Conservation (phyloP, 2,329 filamentous ascomycete species). For the Pseudogymnoascus sp. region DNA sequence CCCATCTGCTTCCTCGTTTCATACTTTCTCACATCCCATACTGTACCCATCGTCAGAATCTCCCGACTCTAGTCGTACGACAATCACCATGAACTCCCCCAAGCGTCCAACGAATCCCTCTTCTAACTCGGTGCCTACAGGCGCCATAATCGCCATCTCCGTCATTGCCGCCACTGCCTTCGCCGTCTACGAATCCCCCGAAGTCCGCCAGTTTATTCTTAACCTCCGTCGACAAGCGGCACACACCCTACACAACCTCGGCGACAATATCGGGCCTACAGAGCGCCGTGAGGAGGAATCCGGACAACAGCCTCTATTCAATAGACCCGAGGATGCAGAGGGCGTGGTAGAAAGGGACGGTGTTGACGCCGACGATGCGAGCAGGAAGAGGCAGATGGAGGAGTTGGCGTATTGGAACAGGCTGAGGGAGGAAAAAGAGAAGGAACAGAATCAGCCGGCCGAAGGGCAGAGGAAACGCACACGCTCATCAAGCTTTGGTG, state of each 20-base stretch:
- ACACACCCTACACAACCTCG: slow-evolving; percentile 50
- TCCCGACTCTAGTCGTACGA: background rate
- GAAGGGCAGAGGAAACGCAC: slow-evolving; percentile 25
- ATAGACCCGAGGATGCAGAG: slow-evolving; percentile 58
- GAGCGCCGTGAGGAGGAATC: slow-evolving; percentile 24
- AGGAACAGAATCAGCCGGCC: slow-evolving; percentile 23
- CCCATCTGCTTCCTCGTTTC: background rate
- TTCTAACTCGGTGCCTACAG: slow-evolving; percentile 21
- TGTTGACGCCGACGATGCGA: slow-evolving; percentile 56
- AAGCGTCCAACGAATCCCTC: slow-evolving; percentile 21
- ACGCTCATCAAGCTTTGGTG: slow-evolving; percentile 41
- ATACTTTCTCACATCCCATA: slow-evolving; percentile 7
- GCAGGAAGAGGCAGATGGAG: slow-evolving; percentile 51
- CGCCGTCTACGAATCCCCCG: slow-evolving; percentile 54
- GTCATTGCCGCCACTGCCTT: slow-evolving; percentile 28
- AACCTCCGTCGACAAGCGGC: slow-evolving; percentile 55
- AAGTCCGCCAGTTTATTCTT: slow-evolving; percentile 53
- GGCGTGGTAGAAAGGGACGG: slow-evolving; percentile 48
- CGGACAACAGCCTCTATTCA: slow-evolving; percentile 45
- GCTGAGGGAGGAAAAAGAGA: slow-evolving; percentile 42
- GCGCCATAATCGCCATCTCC: slow-evolving; percentile 26
- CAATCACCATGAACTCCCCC: slow-evolving; percentile 23
- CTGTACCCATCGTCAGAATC: background rate
- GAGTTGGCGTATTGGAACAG: slow-evolving; percentile 61
- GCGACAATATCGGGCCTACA: slow-evolving; percentile 47